Base-by-base conservation (phyloP, 345 rosid genomes). In the Noccaea bulbosa region DNA sequence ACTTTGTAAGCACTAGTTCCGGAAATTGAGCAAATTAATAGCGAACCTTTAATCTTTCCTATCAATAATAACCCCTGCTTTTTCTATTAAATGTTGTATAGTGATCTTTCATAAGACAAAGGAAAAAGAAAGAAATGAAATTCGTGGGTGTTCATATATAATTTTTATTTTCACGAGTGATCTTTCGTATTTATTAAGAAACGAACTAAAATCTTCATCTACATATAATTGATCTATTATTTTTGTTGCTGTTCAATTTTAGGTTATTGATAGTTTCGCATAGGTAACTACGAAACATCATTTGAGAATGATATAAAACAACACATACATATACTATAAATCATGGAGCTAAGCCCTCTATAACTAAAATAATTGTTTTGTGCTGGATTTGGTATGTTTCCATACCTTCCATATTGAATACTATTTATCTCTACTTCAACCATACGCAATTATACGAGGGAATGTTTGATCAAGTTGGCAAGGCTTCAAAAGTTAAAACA, bases 1-100 rank as follows among this genome's bases (percentile, higher is more conserved):
- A 67, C 64, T 67, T 67, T 59, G 12, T 44, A 27, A 52, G 69
- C 78, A 74, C 78, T 74, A 74, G 64, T 74, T 62, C 72, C 73
- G 63, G 69, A 68, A 60, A 52, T 58, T 61, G 37, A 43, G 78
- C 63, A 16, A 67, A 67, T 12, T 61, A 61, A 68, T 74, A 52
- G 30, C 41, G 69, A 44, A 35, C 16, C 38, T 73, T 58, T 59
- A 51, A 37, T 73, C 57, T 74, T 59, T 59, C 34, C 39, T 35
- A 24, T 66, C 38, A 49, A 58, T 65, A 65, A 58, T 66, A 65
- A 38, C 3, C 64, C 66, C 14, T 49, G 58, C 54, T 12, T 59
- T 74, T 5, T 16, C 44, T 27, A 55, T 30, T 38, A 56, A 16
- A 10, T 39, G 58, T 43, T 56, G 52, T 73, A 47, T 37, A 22